Conservation (phyloP, 108 stramenopile species). For the Cyclostephanos invisitatus region DNA sequence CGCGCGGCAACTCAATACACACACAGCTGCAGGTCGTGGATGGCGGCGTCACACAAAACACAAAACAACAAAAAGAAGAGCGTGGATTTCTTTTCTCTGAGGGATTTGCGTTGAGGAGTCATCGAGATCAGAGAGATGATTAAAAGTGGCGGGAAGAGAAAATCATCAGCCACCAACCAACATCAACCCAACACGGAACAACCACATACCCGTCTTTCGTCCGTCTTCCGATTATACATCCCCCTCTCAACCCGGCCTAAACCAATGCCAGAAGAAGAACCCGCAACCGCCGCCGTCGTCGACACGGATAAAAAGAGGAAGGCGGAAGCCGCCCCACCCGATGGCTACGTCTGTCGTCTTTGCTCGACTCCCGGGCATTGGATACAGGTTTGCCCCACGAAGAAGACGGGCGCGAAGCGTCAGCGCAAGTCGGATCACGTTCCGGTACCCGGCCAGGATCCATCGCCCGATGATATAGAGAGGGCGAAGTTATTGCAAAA, state of each 20-base stretch:
- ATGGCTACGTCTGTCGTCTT: constrained; percentile 68
- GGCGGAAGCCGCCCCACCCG: constrained; percentile 55
- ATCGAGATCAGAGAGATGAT: no score
- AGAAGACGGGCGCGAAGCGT: constrained; percentile 39
- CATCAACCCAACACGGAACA: no score
- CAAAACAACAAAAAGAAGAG: no score
- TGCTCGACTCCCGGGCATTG: constrained; percentile 67
- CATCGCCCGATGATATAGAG: constrained; percentile 67
- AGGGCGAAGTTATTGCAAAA: constrained; percentile 56
- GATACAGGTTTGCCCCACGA: constrained; percentile 75
- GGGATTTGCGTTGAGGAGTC: no score
- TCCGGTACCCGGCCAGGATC: constrained; percentile 69
- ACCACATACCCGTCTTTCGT: no score
- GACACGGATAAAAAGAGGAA: constrained; percentile 35
- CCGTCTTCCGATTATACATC: no score
- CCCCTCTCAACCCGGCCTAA: neutral
- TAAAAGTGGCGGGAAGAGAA: no score
- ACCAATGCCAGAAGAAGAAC: constrained; percentile 22
- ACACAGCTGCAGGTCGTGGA: no score
- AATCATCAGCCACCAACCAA: no score
- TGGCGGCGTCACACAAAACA: no score
- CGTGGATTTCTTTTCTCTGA: no score
- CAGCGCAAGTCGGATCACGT: constrained; percentile 45
- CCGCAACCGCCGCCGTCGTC: constrained; percentile 3
- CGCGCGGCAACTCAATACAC: no score